Conservation (phyloP, 2,329 filamentous ascomycete genomes). For the Drechslerella dactyloides region DNA sequence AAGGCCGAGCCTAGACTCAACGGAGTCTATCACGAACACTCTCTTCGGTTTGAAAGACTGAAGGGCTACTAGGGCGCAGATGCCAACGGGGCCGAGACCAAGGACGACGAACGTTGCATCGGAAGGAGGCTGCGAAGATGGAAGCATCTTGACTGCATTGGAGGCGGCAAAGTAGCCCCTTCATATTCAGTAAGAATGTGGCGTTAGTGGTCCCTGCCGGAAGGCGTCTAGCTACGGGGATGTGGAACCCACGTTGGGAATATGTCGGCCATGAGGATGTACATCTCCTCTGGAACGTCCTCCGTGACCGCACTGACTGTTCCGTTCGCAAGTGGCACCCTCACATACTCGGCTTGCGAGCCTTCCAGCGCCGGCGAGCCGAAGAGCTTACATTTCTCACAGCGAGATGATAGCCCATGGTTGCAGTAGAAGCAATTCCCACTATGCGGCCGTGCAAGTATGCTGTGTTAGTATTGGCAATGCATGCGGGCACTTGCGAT, state of each 20-base stretch:
- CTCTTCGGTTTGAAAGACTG: slow-evolving; percentile 73
- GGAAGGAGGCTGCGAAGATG: slow-evolving; percentile 61
- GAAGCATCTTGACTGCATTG: slow-evolving; percentile 74
- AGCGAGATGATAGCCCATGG: slow-evolving; percentile 77
- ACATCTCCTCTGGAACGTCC: slow-evolving; percentile 71
- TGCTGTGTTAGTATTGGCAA: slow-evolving; percentile 28
- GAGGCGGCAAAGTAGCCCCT: slow-evolving; percentile 79
- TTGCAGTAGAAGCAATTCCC: slow-evolving; percentile 84
- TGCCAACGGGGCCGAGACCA: slow-evolving; percentile 83
- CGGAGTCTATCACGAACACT: slow-evolving; percentile 78
- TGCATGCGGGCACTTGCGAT: slow-evolving; percentile 27
- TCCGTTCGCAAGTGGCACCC: slow-evolving; percentile 79
- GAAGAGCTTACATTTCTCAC: slow-evolving; percentile 72
- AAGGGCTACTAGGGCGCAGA: slow-evolving; percentile 77
- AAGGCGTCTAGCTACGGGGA: slow-evolving; percentile 23
- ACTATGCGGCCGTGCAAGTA: slow-evolving; percentile 58
- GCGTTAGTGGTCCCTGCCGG: slow-evolving; percentile 33
- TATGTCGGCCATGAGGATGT: slow-evolving; percentile 82
- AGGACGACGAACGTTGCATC: slow-evolving; percentile 78
- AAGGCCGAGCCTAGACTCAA: slow-evolving; percentile 74
- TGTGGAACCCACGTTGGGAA: slow-evolving; percentile 68
- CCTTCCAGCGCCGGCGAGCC: slow-evolving; percentile 74
- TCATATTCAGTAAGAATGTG: slow-evolving; percentile 33
- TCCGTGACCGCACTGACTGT: slow-evolving; percentile 77
- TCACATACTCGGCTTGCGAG: slow-evolving; percentile 80